Evolutionary conservation across 495 filamentous ascomycete genomes (phyloP).

Genomic region (Stereocaulon alpinum): DNA sequence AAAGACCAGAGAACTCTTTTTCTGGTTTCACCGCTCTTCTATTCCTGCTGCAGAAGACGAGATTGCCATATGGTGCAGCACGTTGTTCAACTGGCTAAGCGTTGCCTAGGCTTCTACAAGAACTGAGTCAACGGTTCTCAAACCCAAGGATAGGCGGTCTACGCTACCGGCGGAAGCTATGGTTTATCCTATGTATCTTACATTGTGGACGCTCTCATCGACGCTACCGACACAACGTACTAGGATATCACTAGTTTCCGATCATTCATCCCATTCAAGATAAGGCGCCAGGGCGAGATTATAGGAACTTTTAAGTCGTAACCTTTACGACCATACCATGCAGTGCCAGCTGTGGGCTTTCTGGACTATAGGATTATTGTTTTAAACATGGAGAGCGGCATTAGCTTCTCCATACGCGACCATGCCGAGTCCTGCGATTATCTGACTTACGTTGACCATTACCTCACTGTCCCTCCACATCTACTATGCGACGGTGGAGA

Average conservation of each 20-base stretch:
- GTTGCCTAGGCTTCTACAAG: constrained; percentile 54
- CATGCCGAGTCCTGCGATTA: constrained; percentile 44
- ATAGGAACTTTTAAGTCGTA: too few species aligned
- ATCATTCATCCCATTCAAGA: constrained; percentile 25
- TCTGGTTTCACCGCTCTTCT: constrained; percentile 26
- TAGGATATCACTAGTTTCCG: constrained; percentile 36
- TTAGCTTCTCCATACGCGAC: too few species aligned
- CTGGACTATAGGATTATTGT: too few species aligned
- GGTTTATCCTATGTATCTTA: constrained; percentile 47
- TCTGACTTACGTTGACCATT: constrained; percentile 43
- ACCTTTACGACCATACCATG: too few species aligned
- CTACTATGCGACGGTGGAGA: too few species aligned
- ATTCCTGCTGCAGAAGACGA: constrained; percentile 43
- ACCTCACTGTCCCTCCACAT: constrained; percentile 47
- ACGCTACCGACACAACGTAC: constrained; percentile 38
- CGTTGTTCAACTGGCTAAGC: constrained; percentile 48
- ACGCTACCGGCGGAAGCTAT: constrained; percentile 53
- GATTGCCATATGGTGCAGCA: constrained; percentile 50
- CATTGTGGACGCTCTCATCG: constrained; percentile 42
- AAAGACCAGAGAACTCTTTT: constrained; percentile 41
- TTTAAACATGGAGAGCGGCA: too few species aligned
- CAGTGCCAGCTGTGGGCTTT: constrained; percentile 39
- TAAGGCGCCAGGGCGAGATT: too few species aligned
- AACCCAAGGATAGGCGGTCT: constrained; percentile 51
- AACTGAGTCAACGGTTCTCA: constrained; percentile 52